Evolutionary conservation across 257 asterid species (phyloP).

Genomic region (Perilla frutescens): DNA sequence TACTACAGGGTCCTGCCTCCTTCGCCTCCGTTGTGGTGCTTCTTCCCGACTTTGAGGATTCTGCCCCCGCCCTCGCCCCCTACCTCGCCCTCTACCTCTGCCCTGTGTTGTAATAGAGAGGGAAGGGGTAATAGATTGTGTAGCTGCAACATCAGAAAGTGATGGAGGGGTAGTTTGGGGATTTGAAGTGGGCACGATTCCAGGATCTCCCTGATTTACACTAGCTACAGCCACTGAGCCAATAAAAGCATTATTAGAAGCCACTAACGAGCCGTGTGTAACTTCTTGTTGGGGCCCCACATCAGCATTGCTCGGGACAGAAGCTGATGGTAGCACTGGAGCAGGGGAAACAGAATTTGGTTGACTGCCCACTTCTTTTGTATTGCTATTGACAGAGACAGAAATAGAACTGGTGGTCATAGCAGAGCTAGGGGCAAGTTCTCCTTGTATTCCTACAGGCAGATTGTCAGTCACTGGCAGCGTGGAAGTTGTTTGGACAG

Average conservation of each 20-base stretch:
- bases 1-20: constrained; percentile 59
- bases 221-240: constrained; percentile 42
- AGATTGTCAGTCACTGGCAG: constrained; percentile 40
- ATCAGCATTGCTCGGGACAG: constrained; percentile 42
- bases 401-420: constrained; percentile 35
- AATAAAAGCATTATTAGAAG: constrained; percentile 37
- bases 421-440: constrained; percentile 39
- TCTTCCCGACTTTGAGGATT: constrained; percentile 64
- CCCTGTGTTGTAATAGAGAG: constrained; percentile 57
- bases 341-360: constrained; percentile 41
- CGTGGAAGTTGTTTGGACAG: constrained; percentile 42
- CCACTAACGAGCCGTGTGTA: constrained; percentile 35
- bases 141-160: constrained; percentile 44
- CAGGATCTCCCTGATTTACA: constrained; percentile 48
- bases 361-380: constrained; percentile 40
- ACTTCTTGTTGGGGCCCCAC: constrained; percentile 41
- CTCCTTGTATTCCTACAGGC: constrained; percentile 43
- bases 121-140: constrained; percentile 43
- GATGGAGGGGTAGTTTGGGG: constrained; percentile 44
- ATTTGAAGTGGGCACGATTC: constrained; percentile 41
- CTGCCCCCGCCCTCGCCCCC: constrained; percentile 53
- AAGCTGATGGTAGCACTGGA: constrained; percentile 42
- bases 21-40: constrained; percentile 71
- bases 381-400: constrained; percentile 42
- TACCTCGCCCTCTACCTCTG: constrained; percentile 61